Conservation (phyloP, 371 early-diverging fungal species). For the Capillidium heterosporum region DNA sequence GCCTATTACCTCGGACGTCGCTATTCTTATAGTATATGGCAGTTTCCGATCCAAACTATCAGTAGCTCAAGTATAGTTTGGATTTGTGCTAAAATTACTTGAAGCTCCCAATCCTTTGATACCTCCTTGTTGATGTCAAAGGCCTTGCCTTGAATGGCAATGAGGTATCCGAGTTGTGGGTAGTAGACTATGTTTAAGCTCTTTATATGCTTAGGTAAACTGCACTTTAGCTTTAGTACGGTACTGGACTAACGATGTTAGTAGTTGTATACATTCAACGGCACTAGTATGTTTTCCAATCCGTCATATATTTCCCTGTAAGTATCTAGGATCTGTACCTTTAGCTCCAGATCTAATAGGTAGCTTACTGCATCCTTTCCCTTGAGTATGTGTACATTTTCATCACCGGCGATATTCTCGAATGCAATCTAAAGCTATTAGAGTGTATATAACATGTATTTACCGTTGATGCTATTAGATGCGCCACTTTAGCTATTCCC, state of each 20-base stretch:
- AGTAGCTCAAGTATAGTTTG: neutral
- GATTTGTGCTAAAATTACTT: neutral
- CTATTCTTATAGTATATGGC: neutral
- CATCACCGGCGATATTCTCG: neutral
- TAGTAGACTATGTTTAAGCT: constrained; percentile 4
- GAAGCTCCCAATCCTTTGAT: neutral
- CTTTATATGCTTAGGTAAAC: neutral
- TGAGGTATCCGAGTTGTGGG: constrained; percentile 3
- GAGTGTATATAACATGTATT: neutral
- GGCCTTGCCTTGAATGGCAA: neutral
- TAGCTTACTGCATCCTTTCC: neutral
- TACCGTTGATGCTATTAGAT: neutral
- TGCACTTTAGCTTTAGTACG: neutral
- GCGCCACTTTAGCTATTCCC: neutral
- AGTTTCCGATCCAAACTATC: neutral
- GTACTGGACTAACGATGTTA: neutral
- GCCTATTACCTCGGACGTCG: neutral
- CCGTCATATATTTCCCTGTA: neutral
- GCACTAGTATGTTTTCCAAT: constrained; percentile 1
- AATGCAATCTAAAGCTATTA: neutral
- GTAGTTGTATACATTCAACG: neutral
- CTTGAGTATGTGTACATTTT: neutral
- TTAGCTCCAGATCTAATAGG: neutral
- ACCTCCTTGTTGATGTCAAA: neutral
- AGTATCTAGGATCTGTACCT: neutral